Conservation (phyloP, 495 filamentous ascomycete species). For the Clohesyomyces aquaticus region DNA sequence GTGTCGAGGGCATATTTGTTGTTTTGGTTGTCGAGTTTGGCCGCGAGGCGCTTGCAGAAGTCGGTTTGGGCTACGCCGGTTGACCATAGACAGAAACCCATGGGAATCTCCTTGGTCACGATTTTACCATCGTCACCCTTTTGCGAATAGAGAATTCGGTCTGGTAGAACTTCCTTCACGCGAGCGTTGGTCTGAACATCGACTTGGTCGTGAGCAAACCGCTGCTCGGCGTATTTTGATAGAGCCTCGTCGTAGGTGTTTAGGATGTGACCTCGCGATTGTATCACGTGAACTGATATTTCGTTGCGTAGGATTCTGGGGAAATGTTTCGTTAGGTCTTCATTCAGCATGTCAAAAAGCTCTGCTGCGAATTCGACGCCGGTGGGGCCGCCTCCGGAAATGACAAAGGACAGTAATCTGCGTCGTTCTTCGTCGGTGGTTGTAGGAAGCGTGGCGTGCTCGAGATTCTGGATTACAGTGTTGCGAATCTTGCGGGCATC, state of each 20-base stretch:
- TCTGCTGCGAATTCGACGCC: constrained; percentile 98
- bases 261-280: constrained; percentile 89
- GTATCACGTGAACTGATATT: constrained; percentile 96
- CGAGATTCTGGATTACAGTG: constrained; percentile 86
- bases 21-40: constrained; percentile 70
- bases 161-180: constrained; percentile 82
- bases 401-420: constrained; percentile 88
- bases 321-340: constrained; percentile 83
- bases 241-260: constrained; percentile 98
- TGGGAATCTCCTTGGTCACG: constrained; percentile 88
- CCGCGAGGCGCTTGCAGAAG: constrained; percentile 73
- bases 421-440: constrained; percentile 86
- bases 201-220: constrained; percentile 87
- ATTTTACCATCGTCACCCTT: constrained; percentile 69
- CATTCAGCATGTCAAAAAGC: constrained; percentile 92
- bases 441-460: constrained; percentile 89
- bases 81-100: constrained; percentile 97
- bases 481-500: constrained; percentile 91
- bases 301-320: constrained; percentile 91
- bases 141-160: constrained; percentile 88
- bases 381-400: constrained; percentile 94
- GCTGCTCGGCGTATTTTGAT: constrained; percentile 87
- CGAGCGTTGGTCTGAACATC: constrained; percentile 88
- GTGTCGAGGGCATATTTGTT: constrained; percentile 95
- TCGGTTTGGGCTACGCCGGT: constrained; percentile 89